phyloP scores from a whole-genome alignment of 2,329 filamentous ascomycete species.

The Zymoseptoria passerinii region DNA sequence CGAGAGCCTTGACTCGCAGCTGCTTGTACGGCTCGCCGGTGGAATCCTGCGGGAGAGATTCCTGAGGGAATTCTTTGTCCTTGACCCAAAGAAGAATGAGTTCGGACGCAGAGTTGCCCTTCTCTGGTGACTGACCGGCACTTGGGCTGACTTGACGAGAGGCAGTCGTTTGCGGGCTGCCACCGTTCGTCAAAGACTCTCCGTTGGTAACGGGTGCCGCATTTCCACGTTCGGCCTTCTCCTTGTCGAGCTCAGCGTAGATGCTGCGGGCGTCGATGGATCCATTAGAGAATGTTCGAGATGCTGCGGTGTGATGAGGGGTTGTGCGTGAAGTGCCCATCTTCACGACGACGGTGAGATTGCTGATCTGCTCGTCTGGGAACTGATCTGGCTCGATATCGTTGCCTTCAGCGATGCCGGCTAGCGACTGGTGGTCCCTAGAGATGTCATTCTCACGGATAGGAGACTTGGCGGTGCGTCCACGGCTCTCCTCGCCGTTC shows the following conservation, averaged over 20 bases:
- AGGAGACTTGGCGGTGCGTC: slow-evolving; percentile 25
- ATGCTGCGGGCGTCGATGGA: slow-evolving; percentile 47
- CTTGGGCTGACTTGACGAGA: slow-evolving; percentile 16
- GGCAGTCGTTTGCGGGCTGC: slow-evolving; percentile 4
- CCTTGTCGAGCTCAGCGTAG: slow-evolving; percentile 40
- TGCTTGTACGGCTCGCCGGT: slow-evolving; percentile 42
- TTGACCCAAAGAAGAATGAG: slow-evolving; percentile 44
- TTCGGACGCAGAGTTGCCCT: slow-evolving; percentile 11
- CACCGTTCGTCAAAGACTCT: slow-evolving; percentile 24
- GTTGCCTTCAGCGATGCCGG: slow-evolving; percentile 10
- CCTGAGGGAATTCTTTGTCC: slow-evolving; percentile 37
- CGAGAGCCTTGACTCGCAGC: slow-evolving; percentile 43
- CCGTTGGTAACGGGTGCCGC: slow-evolving; percentile 33
- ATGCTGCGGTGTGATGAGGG: slow-evolving; percentile 34
- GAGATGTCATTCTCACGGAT: slow-evolving; percentile 20
- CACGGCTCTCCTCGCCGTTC: slow-evolving; percentile 24
- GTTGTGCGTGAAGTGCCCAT: slow-evolving; percentile 26
- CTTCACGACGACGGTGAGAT: slow-evolving; percentile 46
- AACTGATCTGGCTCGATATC: slow-evolving; percentile 38
- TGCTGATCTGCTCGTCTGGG: slow-evolving; percentile 45
- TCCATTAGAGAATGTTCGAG: slow-evolving; percentile 48
- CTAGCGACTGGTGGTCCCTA: slow-evolving; percentile 11
- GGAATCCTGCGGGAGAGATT: slow-evolving; percentile 37
- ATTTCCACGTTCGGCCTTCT: slow-evolving; percentile 25
- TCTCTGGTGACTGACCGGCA: slow-evolving; percentile 11